Percentiles rank a stretch among this genome's conserved stretches.
phyloP scores from a whole-genome alignment of 2,329 filamentous ascomycete genomes.

The Zymoseptoria pseudotritici region DNA sequence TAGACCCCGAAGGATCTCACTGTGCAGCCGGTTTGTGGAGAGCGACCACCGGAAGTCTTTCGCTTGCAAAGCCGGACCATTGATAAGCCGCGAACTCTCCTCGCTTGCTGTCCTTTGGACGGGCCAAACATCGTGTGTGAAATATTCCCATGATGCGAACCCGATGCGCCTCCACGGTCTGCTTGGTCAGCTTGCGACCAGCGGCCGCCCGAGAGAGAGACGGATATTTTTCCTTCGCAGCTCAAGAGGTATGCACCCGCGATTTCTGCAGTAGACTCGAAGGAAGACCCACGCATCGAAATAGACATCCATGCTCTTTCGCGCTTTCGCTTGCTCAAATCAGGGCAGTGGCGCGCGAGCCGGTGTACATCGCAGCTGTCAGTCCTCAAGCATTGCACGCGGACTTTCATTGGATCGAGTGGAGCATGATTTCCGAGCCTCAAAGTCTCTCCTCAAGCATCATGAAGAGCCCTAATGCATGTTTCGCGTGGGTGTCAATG shows the following conservation, averaged over 20 bases:
- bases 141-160: no score
- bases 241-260: background rate
- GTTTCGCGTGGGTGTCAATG: no score
- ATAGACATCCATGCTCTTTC: background rate
- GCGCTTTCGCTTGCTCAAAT: background rate
- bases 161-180: background rate
- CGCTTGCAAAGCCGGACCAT: no score
- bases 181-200: background rate
- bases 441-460: no score
- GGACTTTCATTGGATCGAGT: no score
- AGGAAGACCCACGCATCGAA: background rate
- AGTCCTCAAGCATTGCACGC: no score
- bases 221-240: no score
- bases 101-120: background rate
- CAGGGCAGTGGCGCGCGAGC: background rate
- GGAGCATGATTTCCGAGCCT: no score
- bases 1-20: background rate
- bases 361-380: background rate
- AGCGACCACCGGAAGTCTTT: background rate
- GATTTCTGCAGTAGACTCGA: background rate
- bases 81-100: background rate
- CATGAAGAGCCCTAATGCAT: no score
- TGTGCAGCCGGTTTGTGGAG: background rate
- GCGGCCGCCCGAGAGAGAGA: background rate
- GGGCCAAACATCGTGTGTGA: background rate